phyloP scores from a whole-genome alignment of 148 eudicot species.

The Diospyros kaki region DNA sequence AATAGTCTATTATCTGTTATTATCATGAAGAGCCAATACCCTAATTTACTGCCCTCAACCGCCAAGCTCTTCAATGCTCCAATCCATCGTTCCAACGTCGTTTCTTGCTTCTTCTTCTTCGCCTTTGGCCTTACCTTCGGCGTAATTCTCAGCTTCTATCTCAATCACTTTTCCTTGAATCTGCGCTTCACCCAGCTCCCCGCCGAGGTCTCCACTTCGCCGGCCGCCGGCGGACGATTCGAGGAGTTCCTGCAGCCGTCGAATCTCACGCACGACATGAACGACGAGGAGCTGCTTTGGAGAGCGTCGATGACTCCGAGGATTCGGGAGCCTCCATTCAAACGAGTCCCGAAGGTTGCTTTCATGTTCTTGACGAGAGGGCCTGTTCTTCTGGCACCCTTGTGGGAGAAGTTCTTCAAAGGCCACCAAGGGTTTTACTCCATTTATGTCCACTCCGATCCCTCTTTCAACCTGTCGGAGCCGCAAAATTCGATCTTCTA shows the following conservation, averaged over 20 bases:
- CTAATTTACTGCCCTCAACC: neutral
- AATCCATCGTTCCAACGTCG: neutral
- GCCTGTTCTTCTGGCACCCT: slow-evolving; percentile 43
- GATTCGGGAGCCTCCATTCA: slow-evolving; percentile 33
- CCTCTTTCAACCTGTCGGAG: slow-evolving; percentile 26
- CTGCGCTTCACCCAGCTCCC: slow-evolving; percentile 26
- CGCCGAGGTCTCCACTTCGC: slow-evolving; percentile 7
- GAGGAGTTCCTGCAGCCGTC: slow-evolving; percentile 5
- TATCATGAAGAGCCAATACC: slow-evolving; percentile 7
- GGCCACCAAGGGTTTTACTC: slow-evolving; percentile 57
- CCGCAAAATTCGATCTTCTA: slow-evolving; percentile 41
- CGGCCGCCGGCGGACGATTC: neutral
- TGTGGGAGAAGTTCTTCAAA: slow-evolving; percentile 76
- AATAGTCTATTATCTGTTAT: neutral
- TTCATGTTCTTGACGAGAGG: slow-evolving; percentile 70
- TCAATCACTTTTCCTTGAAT: slow-evolving; percentile 22
- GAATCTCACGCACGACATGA: slow-evolving; percentile 26
- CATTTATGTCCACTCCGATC: slow-evolving; percentile 59
- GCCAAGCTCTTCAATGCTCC: neutral
- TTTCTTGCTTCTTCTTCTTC: neutral
- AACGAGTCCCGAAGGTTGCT: slow-evolving; percentile 53
- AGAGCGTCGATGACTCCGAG: slow-evolving; percentile 59
- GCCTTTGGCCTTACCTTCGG: slow-evolving; percentile 7
- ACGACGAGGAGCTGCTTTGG: slow-evolving; percentile 56
- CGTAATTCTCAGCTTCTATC: slow-evolving; percentile 17